Evolutionary conservation across 371 early-diverging fungal genomes (phyloP).

Genomic region (Saksenaea oblongispora): DNA sequence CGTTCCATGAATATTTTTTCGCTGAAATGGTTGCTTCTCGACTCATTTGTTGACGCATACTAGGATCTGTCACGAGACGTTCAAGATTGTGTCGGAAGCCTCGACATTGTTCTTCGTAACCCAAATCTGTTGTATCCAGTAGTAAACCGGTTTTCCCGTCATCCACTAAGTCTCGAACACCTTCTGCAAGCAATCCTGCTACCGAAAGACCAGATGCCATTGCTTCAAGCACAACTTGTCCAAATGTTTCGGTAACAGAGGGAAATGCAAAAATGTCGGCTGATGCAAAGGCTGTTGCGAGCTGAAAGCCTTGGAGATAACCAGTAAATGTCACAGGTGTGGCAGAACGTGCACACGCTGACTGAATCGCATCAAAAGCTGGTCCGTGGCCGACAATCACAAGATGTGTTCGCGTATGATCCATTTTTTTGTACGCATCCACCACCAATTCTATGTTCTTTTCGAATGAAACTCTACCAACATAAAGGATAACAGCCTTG

Average conservation of each 20-base stretch:
- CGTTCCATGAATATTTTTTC: conserved; percentile 40
- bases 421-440: conserved; percentile 43
- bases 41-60: conserved; percentile 20
- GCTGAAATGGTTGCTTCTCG: conserved; percentile 23
- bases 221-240: conserved; percentile 49
- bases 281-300: conserved; percentile 46
- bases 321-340: conserved; percentile 50
- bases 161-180: conserved; percentile 42
- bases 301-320: conserved; percentile 35
- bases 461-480: conserved; percentile 48
- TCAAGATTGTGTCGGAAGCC: conserved; percentile 23
- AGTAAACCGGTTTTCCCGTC: conserved; percentile 40
- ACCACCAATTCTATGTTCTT: conserved; percentile 44
- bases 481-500: conserved; percentile 40
- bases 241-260: conserved; percentile 50
- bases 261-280: conserved; percentile 54
- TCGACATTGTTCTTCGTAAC: conserved; percentile 13
- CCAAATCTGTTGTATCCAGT: conserved; percentile 20
- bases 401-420: conserved; percentile 40
- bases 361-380: conserved; percentile 35
- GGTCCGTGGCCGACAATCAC: conserved; percentile 56
- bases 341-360: conserved; percentile 11
- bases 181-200: conserved; percentile 42
- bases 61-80: conserved; percentile 16
- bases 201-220: conserved; percentile 53